Percentiles rank a stretch among this genome's conserved stretches.
These are phyloP conservation scores for Vicia faba DNA, from an alignment of 306 rosid genomes.

Conservation along the genomic window DNA sequence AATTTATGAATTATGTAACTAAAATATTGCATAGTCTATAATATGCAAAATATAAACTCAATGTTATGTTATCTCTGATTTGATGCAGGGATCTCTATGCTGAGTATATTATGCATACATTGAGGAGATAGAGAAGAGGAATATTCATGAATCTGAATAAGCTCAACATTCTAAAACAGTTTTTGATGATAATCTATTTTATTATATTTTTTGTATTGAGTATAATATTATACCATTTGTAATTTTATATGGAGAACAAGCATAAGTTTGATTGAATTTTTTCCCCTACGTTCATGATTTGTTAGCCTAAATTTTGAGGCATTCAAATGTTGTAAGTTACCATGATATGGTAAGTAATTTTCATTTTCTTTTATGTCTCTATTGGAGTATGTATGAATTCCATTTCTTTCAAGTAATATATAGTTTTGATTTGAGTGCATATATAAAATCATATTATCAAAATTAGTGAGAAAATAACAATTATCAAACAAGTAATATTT, in stretches of 20 bases:
- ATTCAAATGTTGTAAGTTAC: neutral
- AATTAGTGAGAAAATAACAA: too few species aligned
- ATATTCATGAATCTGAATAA: constrained; percentile 39
- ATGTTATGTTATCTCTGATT: constrained; percentile 29
- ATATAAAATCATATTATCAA: too few species aligned
- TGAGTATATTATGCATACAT: constrained; percentile 79
- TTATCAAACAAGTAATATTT: too few species aligned
- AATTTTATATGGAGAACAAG: constrained; percentile 10
- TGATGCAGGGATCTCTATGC: constrained; percentile 94
- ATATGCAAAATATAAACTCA: constrained; percentile 12
- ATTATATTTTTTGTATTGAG: constrained; percentile 26
- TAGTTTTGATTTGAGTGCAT: too few species aligned
- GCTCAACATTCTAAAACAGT: constrained; percentile 8
- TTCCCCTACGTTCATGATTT: neutral
- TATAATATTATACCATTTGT: constrained; percentile 26
- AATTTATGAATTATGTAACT: constrained; percentile 1
- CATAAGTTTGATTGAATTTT: constrained; percentile 15
- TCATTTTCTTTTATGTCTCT: too few species aligned
- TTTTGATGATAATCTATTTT: constrained; percentile 16
- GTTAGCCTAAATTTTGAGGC: neutral
- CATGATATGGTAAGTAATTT: neutral
- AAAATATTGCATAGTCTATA: neutral
- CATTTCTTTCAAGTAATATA: too few species aligned
- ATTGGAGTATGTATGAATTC: too few species aligned
- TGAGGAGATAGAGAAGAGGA: constrained; percentile 65